These are phyloP conservation scores for Babesia ovis DNA, from an alignment of 169 alveolate genomes.

Conservation along the genomic window DNA sequence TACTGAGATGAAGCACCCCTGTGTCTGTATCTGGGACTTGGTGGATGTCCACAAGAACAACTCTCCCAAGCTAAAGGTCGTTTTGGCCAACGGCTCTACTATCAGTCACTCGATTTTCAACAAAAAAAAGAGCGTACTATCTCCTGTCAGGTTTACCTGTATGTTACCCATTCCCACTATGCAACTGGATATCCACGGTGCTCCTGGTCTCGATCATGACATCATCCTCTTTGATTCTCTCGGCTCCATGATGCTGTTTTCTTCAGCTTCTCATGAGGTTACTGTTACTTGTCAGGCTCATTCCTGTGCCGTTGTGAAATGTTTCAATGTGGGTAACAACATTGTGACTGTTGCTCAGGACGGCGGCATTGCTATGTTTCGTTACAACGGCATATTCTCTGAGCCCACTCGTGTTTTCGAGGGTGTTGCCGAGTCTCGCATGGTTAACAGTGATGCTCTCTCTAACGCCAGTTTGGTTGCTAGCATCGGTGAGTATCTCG, in stretches of 20 bases:
- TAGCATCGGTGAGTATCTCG: conserved; percentile 55
- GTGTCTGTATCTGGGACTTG: conserved; percentile 64
- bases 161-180: conserved; percentile 20
- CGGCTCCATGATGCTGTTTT: conserved; percentile 50
- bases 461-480: conserved; percentile 26
- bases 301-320: conserved; percentile 33
- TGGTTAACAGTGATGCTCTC: conserved; percentile 1
- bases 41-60: conserved; percentile 52
- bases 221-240: conserved; percentile 40
- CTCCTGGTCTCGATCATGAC: conserved; percentile 29
- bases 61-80: conserved; percentile 41
- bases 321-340: conserved; percentile 41
- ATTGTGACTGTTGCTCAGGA: conserved; percentile 52
- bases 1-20: conserved; percentile 20
- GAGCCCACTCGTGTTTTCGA: conserved; percentile 54
- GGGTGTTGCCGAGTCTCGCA: conserved; percentile 26
- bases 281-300: conserved; percentile 27
- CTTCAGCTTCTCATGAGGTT: conserved; percentile 32
- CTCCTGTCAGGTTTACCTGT: conserved; percentile 35
- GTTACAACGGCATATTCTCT: conserved; percentile 23
- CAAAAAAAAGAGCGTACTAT: conserved; percentile 21
- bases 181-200: background rate
- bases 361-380: conserved; percentile 40
- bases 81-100: conserved; percentile 34
- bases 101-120: conserved; percentile 14